phyloP scores from a whole-genome alignment of 1,284 basidiomycete species.

The Limonomyces culmigenus region DNA sequence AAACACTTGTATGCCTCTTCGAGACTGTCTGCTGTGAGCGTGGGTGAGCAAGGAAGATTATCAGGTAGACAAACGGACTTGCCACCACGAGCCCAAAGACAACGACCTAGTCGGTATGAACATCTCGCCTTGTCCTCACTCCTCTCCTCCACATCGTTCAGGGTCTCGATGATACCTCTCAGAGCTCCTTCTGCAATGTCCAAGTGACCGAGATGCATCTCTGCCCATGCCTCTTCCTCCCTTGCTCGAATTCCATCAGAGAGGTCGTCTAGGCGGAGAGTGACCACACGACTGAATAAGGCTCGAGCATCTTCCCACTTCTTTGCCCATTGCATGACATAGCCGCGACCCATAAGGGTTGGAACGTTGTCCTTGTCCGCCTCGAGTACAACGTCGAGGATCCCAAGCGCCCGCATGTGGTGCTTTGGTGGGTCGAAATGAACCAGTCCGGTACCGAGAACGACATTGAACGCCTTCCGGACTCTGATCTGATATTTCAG shows the following conservation, averaged over 20 bases:
- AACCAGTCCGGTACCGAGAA: slow-evolving; percentile 61
- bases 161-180: slow-evolving; percentile 34
- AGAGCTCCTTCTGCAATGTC: slow-evolving; percentile 40
- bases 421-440: slow-evolving; percentile 84
- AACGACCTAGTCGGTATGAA: slow-evolving; percentile 72
- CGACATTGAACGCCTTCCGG: slow-evolving; percentile 42
- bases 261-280: slow-evolving; percentile 26
- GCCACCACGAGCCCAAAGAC: slow-evolving; percentile 67
- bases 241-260: slow-evolving; percentile 46
- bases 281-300: slow-evolving; percentile 39
- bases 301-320: slow-evolving; percentile 59
- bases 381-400: slow-evolving; percentile 59
- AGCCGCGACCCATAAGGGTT: slow-evolving; percentile 62
- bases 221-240: slow-evolving; percentile 83
- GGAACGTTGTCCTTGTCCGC: slow-evolving; percentile 44
- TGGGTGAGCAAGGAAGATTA: not conserved
- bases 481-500: slow-evolving; percentile 25
- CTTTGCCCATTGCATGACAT: slow-evolving; percentile 46
- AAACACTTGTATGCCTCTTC: slow-evolving; percentile 68
- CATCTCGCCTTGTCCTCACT: slow-evolving; percentile 55
- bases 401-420: slow-evolving; percentile 59
- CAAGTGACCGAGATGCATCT: slow-evolving; percentile 37
- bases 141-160: slow-evolving; percentile 37
- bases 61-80: slow-evolving; percentile 11
- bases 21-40: slow-evolving; percentile 20